A percentile compares a stretch with the other conserved stretches of the same genome.
Evolutionary conservation across 371 early-diverging fungal species (phyloP).

Genomic region (Chytridium lagenaria): DNA sequence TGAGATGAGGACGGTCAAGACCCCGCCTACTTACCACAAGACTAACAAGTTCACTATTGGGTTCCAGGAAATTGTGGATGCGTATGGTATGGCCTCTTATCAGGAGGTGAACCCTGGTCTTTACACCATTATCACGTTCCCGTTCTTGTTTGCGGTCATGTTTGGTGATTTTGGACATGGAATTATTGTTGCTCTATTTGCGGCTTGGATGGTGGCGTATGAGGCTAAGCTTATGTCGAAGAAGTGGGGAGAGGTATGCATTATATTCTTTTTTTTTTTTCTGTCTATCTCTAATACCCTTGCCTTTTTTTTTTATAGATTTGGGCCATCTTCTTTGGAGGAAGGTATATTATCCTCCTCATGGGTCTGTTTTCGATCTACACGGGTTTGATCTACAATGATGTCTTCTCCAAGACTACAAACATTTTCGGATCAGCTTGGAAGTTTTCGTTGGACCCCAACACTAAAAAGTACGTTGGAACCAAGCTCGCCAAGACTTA

Average conservation of each 20-base stretch:
- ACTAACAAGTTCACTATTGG: constrained; percentile 95
- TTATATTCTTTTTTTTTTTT: constrained; percentile 16
- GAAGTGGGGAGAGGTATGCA: constrained; percentile 75
- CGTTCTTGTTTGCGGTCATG: constrained; percentile 99
- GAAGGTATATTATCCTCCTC: constrained; percentile 96
- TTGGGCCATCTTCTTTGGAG: constrained; percentile 89
- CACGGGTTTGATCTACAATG: constrained; percentile 98
- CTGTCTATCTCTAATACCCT: background rate
- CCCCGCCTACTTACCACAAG: constrained; percentile 95
- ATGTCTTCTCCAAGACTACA: constrained; percentile 91
- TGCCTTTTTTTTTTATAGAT: constrained; percentile 57
- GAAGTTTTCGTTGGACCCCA: constrained; percentile 51
- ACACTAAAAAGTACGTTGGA: constrained; percentile 45
- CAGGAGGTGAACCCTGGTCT: constrained; percentile 99
- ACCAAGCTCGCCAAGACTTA: constrained; percentile 50
- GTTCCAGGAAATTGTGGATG: constrained; percentile 98
- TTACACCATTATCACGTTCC: constrained; percentile 98
- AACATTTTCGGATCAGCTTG: constrained; percentile 82
- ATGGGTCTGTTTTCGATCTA: constrained; percentile 98
- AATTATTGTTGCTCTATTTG: constrained; percentile 79
- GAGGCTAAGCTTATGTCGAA: constrained; percentile 80
- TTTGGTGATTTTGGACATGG: constrained; percentile 99
- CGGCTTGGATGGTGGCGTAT: constrained; percentile 77
- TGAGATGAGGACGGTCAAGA: constrained; percentile 79
- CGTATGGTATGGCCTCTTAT: constrained; percentile 99